Evolutionary conservation across 2,329 filamentous ascomycete genomes (phyloP).

Genomic region (Fusarium redolens): DNA sequence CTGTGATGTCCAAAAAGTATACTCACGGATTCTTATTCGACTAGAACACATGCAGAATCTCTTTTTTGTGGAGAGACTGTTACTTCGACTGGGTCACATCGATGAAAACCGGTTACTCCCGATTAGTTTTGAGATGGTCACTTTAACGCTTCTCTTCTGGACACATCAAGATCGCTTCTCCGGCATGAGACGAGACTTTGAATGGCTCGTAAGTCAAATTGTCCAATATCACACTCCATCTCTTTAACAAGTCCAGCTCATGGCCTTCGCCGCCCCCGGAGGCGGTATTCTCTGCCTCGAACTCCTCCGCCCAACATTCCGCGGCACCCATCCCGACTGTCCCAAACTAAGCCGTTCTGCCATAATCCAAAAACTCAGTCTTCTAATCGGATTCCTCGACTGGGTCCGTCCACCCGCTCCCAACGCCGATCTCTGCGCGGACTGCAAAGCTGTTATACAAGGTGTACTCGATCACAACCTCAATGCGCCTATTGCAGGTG

Average conservation of each 20-base stretch:
- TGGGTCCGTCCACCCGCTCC: constrained; percentile 62
- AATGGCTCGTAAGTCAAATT: too few relatives aligned
- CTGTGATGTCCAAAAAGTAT: constrained; percentile 49
- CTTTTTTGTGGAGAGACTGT: constrained; percentile 68
- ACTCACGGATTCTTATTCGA: constrained; percentile 58
- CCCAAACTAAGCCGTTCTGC: constrained; percentile 57
- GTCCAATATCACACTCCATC: too few relatives aligned
- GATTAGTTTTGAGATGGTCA: constrained; percentile 61
- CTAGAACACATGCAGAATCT: constrained; percentile 66
- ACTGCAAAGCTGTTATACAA: constrained; percentile 61
- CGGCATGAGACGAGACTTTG: constrained; percentile 53
- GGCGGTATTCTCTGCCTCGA: constrained; percentile 64
- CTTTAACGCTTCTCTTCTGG: constrained; percentile 60
- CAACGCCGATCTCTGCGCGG: constrained; percentile 60
- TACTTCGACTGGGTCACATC: constrained; percentile 57
- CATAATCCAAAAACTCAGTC: constrained; percentile 63
- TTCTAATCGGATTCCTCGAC: constrained; percentile 62
- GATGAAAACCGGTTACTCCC: constrained; percentile 55
- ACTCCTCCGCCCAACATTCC: constrained; percentile 57
- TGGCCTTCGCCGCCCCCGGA: constrained; percentile 62
- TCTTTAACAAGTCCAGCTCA: too few relatives aligned
- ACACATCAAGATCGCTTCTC: constrained; percentile 60
- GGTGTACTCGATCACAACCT: constrained; percentile 62
- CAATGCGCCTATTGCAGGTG: constrained; percentile 50
- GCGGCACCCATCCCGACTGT: constrained; percentile 48